Evolutionary conservation across 208 protist species (phyloP), one percentile per base, ranked within the genome.

Genomic region (Acanthamoeba lenticulata): DNA sequence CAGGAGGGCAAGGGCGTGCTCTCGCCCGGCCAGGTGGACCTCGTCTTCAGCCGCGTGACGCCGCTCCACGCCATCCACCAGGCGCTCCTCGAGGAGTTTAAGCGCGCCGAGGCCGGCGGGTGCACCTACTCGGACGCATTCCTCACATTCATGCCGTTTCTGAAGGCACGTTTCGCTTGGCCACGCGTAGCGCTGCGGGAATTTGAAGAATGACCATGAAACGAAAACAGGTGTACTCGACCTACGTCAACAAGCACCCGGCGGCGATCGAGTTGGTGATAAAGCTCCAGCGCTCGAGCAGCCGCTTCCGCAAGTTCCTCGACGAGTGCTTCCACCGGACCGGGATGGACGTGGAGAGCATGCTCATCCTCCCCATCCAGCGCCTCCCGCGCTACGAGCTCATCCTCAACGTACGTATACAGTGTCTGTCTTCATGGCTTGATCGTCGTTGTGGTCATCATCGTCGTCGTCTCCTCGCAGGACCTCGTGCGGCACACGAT

Each of bases 321-420:
- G 44, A 85, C 45, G 74, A 85, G 13, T 57, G 74, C 42, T 19
- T 85, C 27, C 27, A 85, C 42, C 49, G 34, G 74, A 85, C 74
- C 27, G 74, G 74, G 17, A 85, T 85, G 74, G 74, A 85, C 32
- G 74, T 36, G 19, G 74, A 85, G 44, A 57, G 42, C 32, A 57
- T 85, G 24, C 74, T 85, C 74, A 85, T 85, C 36, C 74, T 85
- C 44, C 74, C 74, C 32, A 85, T 85, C 32, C 74, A 85, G 74
- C 74, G 74, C 7, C 74, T 85, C 1, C 74, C 74, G 19, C 74
- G 74, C 21, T 85, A 85, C 74, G 74, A 85, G 32, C 74, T 85
- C 44, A n/a, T 85, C 9, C 74, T 85, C 29, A 55, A n/a, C 13
- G 74, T 85, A 85, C 38, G n/a, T 13, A 1, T 6, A 21, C 45